These are phyloP conservation scores for Colletotrichum zoysiae DNA, from an alignment of 2,329 filamentous ascomycete genomes.

Conservation along the genomic window DNA sequence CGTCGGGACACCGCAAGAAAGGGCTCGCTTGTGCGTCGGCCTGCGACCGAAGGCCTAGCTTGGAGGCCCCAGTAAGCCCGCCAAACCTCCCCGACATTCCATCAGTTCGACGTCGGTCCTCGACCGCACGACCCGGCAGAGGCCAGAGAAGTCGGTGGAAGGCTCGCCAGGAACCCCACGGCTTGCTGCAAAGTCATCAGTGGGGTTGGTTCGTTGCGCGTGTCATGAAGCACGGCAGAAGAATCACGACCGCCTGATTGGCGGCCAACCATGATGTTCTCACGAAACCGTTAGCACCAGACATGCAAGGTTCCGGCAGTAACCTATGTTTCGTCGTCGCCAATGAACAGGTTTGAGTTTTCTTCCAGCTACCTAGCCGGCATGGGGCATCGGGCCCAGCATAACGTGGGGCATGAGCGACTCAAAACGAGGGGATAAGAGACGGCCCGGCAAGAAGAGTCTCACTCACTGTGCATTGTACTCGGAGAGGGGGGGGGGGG, in stretches of 20 bases:
- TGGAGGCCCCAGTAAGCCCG: neutral
- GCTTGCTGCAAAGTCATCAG: slow-evolving; percentile 14
- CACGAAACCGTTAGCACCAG: slow-evolving; percentile 4
- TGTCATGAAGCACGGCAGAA: slow-evolving; percentile 6
- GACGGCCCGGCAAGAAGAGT: slow-evolving; percentile 2
- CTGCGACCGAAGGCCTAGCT: slow-evolving; percentile 7
- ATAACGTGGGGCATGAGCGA: slow-evolving; percentile 6
- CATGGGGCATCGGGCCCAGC: neutral
- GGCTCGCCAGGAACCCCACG: neutral
- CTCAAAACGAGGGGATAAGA: slow-evolving; percentile 6
- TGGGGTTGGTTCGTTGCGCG: neutral
- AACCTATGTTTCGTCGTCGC: neutral
- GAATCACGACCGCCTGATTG: neutral
- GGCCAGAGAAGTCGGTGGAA: neutral
- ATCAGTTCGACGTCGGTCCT: neutral
- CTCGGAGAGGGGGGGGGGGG: too few relatives aligned
- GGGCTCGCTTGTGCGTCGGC: slow-evolving; percentile 9
- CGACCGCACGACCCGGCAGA: neutral
- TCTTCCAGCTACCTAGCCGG: neutral
- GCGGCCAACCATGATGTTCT: neutral
- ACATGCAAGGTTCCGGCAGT: neutral
- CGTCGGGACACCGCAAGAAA: slow-evolving; percentile 11
- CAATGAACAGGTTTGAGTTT: neutral
- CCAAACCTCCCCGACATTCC: neutral
- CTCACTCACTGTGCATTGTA: neutral